Evolutionary conservation across 306 rosid genomes (phyloP).

Genomic region (Potentilla sterilis): DNA sequence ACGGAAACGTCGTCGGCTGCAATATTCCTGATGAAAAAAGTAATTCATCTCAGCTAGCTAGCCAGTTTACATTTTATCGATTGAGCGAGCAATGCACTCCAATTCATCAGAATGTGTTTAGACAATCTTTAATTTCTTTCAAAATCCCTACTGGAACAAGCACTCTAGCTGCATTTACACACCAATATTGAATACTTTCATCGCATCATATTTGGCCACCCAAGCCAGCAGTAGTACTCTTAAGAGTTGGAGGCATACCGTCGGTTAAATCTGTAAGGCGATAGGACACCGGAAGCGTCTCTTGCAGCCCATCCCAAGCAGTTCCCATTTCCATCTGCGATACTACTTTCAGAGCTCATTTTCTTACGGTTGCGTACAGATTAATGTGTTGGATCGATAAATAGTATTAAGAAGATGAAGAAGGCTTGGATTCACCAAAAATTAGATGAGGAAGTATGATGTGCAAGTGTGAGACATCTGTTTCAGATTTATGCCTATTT

Average conservation of each 20-base stretch:
- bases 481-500: background rate
- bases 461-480: background rate
- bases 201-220: background rate
- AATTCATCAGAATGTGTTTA: background rate
- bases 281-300: slow-evolving; percentile 19
- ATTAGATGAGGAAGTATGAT: background rate
- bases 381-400: background rate
- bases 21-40: slow-evolving; percentile 39
- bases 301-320: slow-evolving; percentile 33
- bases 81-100: background rate
- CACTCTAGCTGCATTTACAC: background rate
- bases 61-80: background rate
- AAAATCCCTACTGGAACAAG: background rate
- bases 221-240: no score
- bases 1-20: slow-evolving; percentile 56
- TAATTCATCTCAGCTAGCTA: background rate
- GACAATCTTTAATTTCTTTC: background rate
- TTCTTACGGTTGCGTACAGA: background rate
- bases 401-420: background rate
- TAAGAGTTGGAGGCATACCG: background rate
- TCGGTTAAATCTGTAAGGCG: slow-evolving; percentile 24
- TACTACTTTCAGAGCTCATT: slow-evolving; percentile 7
- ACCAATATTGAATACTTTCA: no score
- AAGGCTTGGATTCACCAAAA: background rate
- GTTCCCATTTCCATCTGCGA: background rate